Evolutionary conservation across 2,329 filamentous ascomycete genomes (phyloP).

Genomic region (Cladosporium sp.): DNA sequence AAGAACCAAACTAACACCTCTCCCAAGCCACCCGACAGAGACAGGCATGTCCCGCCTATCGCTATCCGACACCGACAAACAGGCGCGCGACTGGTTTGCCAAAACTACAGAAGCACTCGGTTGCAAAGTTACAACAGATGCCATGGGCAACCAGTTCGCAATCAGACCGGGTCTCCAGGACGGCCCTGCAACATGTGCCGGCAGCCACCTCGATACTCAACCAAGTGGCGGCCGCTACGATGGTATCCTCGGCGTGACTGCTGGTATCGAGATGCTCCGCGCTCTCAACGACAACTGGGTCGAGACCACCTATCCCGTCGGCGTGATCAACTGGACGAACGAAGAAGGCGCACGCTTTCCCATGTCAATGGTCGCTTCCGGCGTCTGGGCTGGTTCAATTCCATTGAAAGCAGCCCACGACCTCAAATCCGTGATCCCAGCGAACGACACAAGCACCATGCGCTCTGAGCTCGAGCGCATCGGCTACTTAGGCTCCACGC

Average conservation of each 20-base stretch:
- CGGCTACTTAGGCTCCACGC: conserved; percentile 63
- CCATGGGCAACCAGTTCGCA: conserved; percentile 81
- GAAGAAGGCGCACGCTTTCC: conserved; percentile 83
- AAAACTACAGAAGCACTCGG: conserved; percentile 62
- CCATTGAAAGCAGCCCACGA: conserved; percentile 62
- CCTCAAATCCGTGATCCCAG: conserved; percentile 59
- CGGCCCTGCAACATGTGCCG: conserved; percentile 66
- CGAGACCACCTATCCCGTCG: conserved; percentile 70
- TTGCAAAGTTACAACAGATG: conserved; percentile 67
- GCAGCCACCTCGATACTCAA: conserved; percentile 63
- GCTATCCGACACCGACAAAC: conserved; percentile 69
- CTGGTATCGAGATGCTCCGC: conserved; percentile 71
- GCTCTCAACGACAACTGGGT: conserved; percentile 66
- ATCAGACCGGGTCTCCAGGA: conserved; percentile 63
- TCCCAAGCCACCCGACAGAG: conserved; percentile 54
- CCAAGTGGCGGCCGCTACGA: conserved; percentile 69
- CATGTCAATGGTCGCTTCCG: conserved; percentile 71
- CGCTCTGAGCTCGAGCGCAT: conserved; percentile 70
- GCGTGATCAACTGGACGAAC: conserved; percentile 78
- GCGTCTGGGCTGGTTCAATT: conserved; percentile 73
- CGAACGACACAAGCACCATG: conserved; percentile 61
- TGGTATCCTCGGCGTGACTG: conserved; percentile 72
- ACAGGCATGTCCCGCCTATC: conserved; percentile 77
- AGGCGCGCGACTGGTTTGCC: conserved; percentile 74
- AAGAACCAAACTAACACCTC: not conserved